phyloP scores from a whole-genome alignment of 2,329 filamentous ascomycete genomes.

The Hypoxylon sp. region DNA sequence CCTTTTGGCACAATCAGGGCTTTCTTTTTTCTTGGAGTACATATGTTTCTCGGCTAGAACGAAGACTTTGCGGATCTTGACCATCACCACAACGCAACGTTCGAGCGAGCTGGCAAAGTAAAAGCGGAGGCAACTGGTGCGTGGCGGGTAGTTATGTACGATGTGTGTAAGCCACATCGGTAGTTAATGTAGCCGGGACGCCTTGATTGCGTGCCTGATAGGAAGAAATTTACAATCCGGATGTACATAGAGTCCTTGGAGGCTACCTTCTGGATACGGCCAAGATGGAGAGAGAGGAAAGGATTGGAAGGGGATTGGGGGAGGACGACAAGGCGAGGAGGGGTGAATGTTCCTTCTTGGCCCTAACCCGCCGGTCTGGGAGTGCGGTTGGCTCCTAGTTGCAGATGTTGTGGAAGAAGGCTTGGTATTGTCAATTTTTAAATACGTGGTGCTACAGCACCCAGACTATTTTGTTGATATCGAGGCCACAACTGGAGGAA shows the following conservation, averaged over 20 bases:
- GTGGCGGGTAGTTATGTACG: constrained; percentile 10
- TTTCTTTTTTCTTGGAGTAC: constrained; percentile 36
- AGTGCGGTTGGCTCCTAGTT: constrained; percentile 40
- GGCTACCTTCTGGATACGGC: constrained; percentile 43
- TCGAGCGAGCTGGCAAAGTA: constrained; percentile 19
- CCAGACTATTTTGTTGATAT: constrained; percentile 15
- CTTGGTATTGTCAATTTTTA: constrained; percentile 39
- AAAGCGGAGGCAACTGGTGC: constrained; percentile 30
- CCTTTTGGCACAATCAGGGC: constrained; percentile 21
- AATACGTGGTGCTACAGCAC: constrained; percentile 25
- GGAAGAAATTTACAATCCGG: constrained; percentile 40
- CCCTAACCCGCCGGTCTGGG: constrained; percentile 44
- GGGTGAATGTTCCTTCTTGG: constrained; percentile 44
- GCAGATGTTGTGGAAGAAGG: constrained; percentile 41
- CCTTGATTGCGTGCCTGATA: constrained; percentile 39
- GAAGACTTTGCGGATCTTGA: constrained; percentile 38
- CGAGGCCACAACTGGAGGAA: constrained; percentile 5
- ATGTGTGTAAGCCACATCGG: constrained; percentile 44
- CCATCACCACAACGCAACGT: constrained; percentile 26
- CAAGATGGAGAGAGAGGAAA: constrained; percentile 28
- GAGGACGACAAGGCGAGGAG: constrained; percentile 30
- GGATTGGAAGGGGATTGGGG: constrained; percentile 22
- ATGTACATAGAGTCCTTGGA: constrained; percentile 25
- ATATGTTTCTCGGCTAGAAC: constrained; percentile 37
- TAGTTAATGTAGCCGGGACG: constrained; percentile 41